Evolutionary conservation across 2,329 filamentous ascomycete species (phyloP).

Genomic region (Dothistroma septosporum): DNA sequence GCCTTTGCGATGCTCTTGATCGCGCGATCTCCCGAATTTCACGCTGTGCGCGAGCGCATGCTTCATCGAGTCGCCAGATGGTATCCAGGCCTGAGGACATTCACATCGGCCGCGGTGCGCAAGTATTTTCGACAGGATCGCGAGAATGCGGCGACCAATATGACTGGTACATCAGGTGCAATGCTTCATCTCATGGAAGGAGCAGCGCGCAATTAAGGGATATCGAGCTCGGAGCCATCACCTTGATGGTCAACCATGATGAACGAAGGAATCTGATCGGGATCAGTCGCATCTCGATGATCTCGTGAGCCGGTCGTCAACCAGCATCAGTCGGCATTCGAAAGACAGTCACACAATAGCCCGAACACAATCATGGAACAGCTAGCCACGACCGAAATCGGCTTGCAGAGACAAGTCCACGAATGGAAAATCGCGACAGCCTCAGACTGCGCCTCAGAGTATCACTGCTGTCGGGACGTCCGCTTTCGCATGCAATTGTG

Average conservation of each 20-base stretch:
- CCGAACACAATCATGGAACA: neutral
- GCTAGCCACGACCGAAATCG: neutral
- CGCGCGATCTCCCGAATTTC: neutral
- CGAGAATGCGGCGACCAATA: neutral
- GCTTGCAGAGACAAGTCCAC: no score
- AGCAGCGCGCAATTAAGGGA: neutral
- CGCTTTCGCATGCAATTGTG: no score
- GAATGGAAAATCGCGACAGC: no score
- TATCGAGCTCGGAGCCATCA: neutral
- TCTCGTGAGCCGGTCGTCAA: neutral
- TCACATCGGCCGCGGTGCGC: neutral
- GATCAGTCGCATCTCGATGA: neutral
- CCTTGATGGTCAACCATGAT: slow-evolving; percentile 1
- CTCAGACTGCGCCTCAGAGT: no score
- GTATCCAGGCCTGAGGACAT: neutral
- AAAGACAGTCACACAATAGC: no score
- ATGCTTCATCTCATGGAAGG: neutral
- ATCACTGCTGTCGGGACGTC: no score
- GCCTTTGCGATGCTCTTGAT: neutral
- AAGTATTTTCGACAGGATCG: neutral
- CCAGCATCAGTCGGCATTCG: neutral
- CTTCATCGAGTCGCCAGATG: neutral
- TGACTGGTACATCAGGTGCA: neutral
- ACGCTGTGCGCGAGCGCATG: neutral
- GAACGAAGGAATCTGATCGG: neutral